These are phyloP conservation scores for Epichloe amarillans DNA, from an alignment of 2,329 filamentous ascomycete species.

Conservation along the genomic window DNA sequence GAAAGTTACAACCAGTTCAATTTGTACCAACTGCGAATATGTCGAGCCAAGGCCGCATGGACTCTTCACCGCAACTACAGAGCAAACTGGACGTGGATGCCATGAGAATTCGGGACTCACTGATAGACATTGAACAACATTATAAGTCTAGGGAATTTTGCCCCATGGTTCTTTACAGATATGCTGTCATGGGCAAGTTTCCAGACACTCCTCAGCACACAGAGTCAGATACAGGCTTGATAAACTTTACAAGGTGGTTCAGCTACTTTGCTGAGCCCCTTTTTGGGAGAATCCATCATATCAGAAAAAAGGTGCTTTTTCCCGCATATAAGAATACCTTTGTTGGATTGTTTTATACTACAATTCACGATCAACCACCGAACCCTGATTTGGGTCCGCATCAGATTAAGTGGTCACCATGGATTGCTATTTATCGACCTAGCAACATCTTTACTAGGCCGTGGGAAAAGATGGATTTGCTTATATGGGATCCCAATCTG, in stretches of 20 bases:
- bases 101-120: background rate
- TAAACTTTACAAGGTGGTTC: slow-evolving; percentile 14
- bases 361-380: background rate
- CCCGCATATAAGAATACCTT: slow-evolving; percentile 10
- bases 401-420: slow-evolving; percentile 21
- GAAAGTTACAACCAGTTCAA: slow-evolving; percentile 9
- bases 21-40: background rate
- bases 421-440: slow-evolving; percentile 36
- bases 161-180: slow-evolving; percentile 21
- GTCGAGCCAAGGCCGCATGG: background rate
- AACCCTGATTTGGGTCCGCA: background rate
- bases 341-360: slow-evolving; percentile 35
- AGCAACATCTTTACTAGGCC: slow-evolving; percentile 20
- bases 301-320: background rate
- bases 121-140: background rate
- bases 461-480: slow-evolving; percentile 29
- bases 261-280: slow-evolving; percentile 8
- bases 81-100: background rate
- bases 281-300: background rate
- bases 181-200: slow-evolving; percentile 28
- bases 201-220: slow-evolving; percentile 11
- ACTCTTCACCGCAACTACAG: background rate
- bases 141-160: slow-evolving; percentile 3
- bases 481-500: slow-evolving; percentile 39
- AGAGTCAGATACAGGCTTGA: slow-evolving; percentile 9